These are phyloP conservation scores for Pholiota conissans DNA, from an alignment of 768 basidiomycete species.

Conservation along the genomic window DNA sequence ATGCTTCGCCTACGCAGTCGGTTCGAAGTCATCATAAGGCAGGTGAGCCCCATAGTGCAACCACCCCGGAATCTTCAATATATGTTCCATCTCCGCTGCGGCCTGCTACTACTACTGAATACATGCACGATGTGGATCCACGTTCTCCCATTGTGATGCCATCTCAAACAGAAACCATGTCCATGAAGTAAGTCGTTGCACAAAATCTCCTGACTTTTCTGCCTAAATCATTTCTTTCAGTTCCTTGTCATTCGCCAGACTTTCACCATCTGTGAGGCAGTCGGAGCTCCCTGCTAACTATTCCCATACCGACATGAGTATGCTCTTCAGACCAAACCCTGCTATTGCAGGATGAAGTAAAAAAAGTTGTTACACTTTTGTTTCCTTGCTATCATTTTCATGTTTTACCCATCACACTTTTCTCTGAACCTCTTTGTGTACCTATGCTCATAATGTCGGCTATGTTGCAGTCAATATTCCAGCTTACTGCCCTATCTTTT, in stretches of 20 bases:
- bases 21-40: neutral
- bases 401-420: too few relatives aligned
- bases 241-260: neutral
- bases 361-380: neutral
- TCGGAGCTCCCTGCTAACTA: neutral
- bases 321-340: neutral
- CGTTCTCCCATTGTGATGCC: constrained; percentile 19
- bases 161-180: constrained; percentile 14
- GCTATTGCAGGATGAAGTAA: neutral
- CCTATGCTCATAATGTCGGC: neutral
- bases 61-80: constrained; percentile 1
- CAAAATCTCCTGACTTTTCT: neutral
- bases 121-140: constrained; percentile 16
- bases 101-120: neutral
- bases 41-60: neutral
- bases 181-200: constrained; percentile 7
- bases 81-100: constrained; percentile 3
- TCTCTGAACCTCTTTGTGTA: neutral
- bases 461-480: neutral
- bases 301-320: neutral
- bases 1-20: neutral
- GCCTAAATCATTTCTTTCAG: neutral
- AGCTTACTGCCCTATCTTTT: neutral
- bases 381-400: neutral
- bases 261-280: neutral